A percentile compares a stretch with the other conserved stretches of the same genome.
Evolutionary conservation across 208 protist genomes (phyloP).

Genomic region (Spongospora subterranea): DNA sequence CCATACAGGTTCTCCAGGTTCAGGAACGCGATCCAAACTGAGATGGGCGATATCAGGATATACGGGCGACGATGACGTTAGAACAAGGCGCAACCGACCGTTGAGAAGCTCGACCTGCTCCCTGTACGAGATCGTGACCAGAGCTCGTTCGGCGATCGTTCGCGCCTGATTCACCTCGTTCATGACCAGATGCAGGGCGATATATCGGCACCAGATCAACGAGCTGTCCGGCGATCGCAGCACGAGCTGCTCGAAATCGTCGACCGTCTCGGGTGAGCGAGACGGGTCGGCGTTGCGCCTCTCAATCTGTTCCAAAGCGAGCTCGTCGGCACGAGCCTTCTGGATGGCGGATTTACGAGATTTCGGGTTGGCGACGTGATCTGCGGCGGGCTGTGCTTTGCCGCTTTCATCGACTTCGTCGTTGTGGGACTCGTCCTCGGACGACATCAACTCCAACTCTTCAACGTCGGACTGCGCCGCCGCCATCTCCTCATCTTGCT

Average conservation of each 20-base stretch:
- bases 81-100: not conserved
- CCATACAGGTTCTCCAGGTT: slow-evolving; percentile 83
- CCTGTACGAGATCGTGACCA: slow-evolving; percentile 72
- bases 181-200: slow-evolving; percentile 75
- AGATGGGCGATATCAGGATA: slow-evolving; percentile 69
- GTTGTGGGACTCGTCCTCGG: not conserved
- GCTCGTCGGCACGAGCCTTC: not conserved
- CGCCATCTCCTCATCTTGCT: not conserved
- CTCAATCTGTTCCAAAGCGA: not conserved
- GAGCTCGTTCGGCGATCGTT: slow-evolving; percentile 65
- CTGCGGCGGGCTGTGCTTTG: not conserved
- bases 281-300: not conserved
- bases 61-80: no score
- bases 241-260: slow-evolving; percentile 81
- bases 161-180: slow-evolving; percentile 78
- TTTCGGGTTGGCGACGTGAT: not conserved
- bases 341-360: not conserved
- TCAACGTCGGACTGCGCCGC: not conserved
- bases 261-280: slow-evolving; percentile 57
- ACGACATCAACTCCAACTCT: not conserved
- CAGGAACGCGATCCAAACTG: slow-evolving; percentile 81
- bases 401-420: not conserved
- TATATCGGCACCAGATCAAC: slow-evolving; percentile 81
- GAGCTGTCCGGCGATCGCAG: slow-evolving; percentile 74
- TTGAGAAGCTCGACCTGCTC: slow-evolving; percentile 74